phyloP scores from a whole-genome alignment of 495 filamentous ascomycete species.

The Aspergillus saccharolyticus region DNA sequence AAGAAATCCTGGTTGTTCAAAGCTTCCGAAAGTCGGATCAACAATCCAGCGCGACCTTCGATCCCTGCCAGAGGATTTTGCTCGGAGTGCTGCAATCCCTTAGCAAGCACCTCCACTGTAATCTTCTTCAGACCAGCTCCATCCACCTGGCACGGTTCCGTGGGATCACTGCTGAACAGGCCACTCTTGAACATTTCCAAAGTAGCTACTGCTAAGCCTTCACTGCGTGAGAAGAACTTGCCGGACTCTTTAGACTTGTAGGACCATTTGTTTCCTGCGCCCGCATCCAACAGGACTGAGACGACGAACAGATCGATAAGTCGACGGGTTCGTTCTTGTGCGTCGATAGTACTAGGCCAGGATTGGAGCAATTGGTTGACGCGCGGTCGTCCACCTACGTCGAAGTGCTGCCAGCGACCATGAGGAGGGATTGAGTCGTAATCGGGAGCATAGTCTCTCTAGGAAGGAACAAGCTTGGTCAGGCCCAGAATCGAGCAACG shows the following conservation, averaged over 20 bases:
- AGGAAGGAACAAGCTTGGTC: constrained; percentile 14
- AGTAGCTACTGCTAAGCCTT: constrained; percentile 89
- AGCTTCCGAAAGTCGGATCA: constrained; percentile 71
- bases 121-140: constrained; percentile 71
- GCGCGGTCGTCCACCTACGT: constrained; percentile 62
- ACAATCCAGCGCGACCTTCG: constrained; percentile 76
- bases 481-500: not conserved
- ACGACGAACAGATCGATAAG: constrained; percentile 65
- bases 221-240: constrained; percentile 75
- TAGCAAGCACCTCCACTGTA: constrained; percentile 66
- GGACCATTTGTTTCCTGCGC: constrained; percentile 62
- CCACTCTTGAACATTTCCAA: constrained; percentile 97
- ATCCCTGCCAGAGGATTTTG: constrained; percentile 82
- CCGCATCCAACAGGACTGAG: constrained; percentile 64
- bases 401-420: constrained; percentile 69
- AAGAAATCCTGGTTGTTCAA: constrained; percentile 80
- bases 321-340: constrained; percentile 57
- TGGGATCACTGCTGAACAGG: constrained; percentile 78
- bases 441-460: constrained; percentile 87
- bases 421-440: constrained; percentile 75
- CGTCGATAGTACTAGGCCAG: constrained; percentile 58
- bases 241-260: constrained; percentile 92
- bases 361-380: constrained; percentile 60
- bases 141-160: constrained; percentile 85
- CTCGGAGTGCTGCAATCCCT: constrained; percentile 77